phyloP scores from a whole-genome alignment of 768 basidiomycete species.

The Tephrocybe sp. region DNA sequence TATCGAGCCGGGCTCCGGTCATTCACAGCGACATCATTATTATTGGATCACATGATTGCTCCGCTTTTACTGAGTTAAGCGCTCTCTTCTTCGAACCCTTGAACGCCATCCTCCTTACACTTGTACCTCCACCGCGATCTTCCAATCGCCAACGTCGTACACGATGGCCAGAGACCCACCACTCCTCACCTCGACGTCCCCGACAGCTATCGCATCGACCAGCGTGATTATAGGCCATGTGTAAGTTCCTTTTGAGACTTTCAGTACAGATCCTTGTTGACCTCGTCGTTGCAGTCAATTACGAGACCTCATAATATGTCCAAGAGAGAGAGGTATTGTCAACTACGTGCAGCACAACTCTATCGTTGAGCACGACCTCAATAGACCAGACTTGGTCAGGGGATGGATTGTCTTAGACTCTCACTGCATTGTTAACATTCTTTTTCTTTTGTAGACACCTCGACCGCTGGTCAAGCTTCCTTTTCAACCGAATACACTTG shows the following conservation, averaged over 20 bases:
- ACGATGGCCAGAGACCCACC: slow-evolving; percentile 49
- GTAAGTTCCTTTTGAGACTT: slow-evolving; percentile 32
- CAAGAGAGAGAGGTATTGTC: slow-evolving; percentile 59
- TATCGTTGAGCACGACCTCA: slow-evolving; percentile 62
- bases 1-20: no score
- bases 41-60: no score
- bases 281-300: slow-evolving; percentile 51
- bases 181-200: slow-evolving; percentile 39
- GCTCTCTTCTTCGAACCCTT: no score
- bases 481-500: slow-evolving; percentile 64
- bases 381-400: slow-evolving; percentile 44
- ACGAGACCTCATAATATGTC: slow-evolving; percentile 76
- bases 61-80: no score
- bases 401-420: slow-evolving; percentile 2
- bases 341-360: slow-evolving; percentile 54
- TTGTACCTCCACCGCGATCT: slow-evolving; percentile 5
- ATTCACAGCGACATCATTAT: no score
- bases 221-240: slow-evolving; percentile 59
- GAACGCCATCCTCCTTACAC: background rate
- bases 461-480: slow-evolving; percentile 49
- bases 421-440: slow-evolving; percentile 10
- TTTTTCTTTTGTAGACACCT: slow-evolving; percentile 29
- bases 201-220: slow-evolving; percentile 38
- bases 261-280: slow-evolving; percentile 2
- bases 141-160: slow-evolving; percentile 13